Base-by-base conservation (phyloP, 2,329 filamentous ascomycete species). In the Aureobasidium sp. region DNA sequence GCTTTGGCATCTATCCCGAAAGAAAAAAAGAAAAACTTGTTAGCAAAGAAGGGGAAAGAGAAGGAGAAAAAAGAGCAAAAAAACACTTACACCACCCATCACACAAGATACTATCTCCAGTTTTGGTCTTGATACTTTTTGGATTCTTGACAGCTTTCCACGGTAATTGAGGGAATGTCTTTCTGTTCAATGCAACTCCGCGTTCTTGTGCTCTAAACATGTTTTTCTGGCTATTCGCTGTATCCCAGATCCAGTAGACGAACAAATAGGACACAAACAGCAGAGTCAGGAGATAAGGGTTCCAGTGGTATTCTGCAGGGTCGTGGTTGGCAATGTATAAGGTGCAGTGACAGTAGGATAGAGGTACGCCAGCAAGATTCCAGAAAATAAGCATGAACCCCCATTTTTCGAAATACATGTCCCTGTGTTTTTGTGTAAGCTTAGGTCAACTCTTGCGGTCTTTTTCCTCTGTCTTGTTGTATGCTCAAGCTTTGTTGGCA, bases 181-280 rank as follows among this genome's bases (percentile, higher is more conserved):
- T 61, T 44, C 58, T 26, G 29, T 61, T 53, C n/a, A 61, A 20
- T 7, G 29, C 47, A 3, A 52, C 47, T 26, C 58, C 58, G 20
- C 50, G 32, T 61, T 61, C 58, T 13, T 61, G 47, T 10, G 47
- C 47, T 44, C 58, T 52, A 20, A 61, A 61, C 50, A 53, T 53
- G 41, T 61, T 61, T 12, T 61, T 61, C 15, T 61, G 58, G 5
- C 34, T 37, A 20, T 61, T 61, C n/a, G 58, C 58, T 7, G 47
- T 61, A 29, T 65, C 63, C 63, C 63, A 65, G 37, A 65, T 57
- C 63, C 63, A 65, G 57, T 65, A 65, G 27, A 58, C 48, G 46
- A 65, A 65, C 3, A 65, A 36, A 32, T 65, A 65, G 20, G 34
- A 27, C 12, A 61, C 17, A 17, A 52, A 61, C 13, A 61, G 48